A percentile compares a stretch with the other conserved stretches of the same genome.
phyloP scores from a whole-genome alignment of 2,329 filamentous ascomycete genomes.

The Nigrograna mackinnonii region DNA sequence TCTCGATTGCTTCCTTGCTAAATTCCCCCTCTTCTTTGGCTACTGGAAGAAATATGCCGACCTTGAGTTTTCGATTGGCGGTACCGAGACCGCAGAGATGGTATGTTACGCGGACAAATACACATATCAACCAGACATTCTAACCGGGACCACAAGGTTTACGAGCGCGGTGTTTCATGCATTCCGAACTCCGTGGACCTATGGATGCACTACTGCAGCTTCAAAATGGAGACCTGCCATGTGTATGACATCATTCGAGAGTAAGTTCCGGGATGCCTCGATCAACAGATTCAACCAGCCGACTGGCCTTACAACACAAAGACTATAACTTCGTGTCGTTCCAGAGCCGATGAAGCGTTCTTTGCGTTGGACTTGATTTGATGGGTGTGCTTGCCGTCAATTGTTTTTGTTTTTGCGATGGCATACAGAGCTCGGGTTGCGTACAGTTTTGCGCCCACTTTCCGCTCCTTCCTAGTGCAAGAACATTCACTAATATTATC shows the following conservation, averaged over 20 bases:
- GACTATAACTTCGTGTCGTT: too few relatives aligned
- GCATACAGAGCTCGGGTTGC: too few relatives aligned
- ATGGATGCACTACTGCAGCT: conserved; percentile 96
- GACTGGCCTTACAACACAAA: not conserved
- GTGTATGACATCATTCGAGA: conserved; percentile 95
- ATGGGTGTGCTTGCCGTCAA: too few relatives aligned
- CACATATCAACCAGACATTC: conserved; percentile 1
- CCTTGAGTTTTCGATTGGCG: conserved; percentile 93
- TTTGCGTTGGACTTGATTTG: too few relatives aligned
- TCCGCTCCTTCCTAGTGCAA: not conserved
- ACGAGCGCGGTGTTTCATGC: conserved; percentile 91
- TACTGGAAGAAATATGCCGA: conserved; percentile 99
- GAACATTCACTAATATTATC: conserved; percentile 19
- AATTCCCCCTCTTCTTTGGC: conserved; percentile 93
- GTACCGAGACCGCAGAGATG: conserved; percentile 96
- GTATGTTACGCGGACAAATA: conserved; percentile 50
- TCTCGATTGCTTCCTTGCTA: conserved; percentile 90
- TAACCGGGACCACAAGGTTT: conserved; percentile 69
- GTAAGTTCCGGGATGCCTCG: conserved; percentile 94
- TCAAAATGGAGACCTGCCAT: conserved; percentile 97
- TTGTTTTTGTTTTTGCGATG: too few relatives aligned
- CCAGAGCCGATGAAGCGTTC: too few relatives aligned
- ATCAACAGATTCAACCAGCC: too few relatives aligned
- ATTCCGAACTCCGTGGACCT: conserved; percentile 93
- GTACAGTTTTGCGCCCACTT: not conserved